Conservation (phyloP, 768 basidiomycete species). For the Hebeloma cylindrosporum region DNA sequence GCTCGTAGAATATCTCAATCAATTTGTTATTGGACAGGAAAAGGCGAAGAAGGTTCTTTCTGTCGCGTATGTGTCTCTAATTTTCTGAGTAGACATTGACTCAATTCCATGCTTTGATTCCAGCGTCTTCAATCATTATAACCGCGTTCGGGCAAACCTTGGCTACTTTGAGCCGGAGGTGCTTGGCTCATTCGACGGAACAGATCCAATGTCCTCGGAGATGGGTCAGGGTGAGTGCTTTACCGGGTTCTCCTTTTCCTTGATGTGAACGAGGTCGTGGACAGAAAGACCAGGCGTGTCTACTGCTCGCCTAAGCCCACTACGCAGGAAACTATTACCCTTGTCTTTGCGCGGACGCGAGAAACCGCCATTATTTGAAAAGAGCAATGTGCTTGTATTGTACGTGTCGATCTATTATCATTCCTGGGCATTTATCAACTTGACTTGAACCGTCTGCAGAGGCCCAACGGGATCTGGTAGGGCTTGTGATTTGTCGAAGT, state of each 20-base stretch:
- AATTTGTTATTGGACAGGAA: slow-evolving; percentile 91
- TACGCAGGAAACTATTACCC: slow-evolving; percentile 40
- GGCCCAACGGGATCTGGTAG: slow-evolving; percentile 86
- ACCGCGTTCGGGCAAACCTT: slow-evolving; percentile 76
- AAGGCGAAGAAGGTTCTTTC: slow-evolving; percentile 91
- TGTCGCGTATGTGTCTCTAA: slow-evolving; percentile 71
- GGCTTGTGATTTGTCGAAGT: slow-evolving; percentile 10
- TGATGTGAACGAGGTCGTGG: too few species aligned
- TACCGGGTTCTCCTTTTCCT: slow-evolving; percentile 32
- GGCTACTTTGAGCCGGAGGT: slow-evolving; percentile 44
- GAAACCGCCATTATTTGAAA: slow-evolving; percentile 71
- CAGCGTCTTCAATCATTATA: slow-evolving; percentile 95
- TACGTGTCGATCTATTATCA: slow-evolving; percentile 34
- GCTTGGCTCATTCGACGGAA: slow-evolving; percentile 10
- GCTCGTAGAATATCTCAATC: slow-evolving; percentile 84
- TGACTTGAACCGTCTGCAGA: slow-evolving; percentile 33
- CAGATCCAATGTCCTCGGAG: background rate
- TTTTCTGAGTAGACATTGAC: background rate
- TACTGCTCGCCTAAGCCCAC: slow-evolving; percentile 63
- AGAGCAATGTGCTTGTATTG: slow-evolving; percentile 95
- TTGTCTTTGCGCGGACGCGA: slow-evolving; percentile 43
- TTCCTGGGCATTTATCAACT: background rate
- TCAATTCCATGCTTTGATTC: slow-evolving; percentile 1
- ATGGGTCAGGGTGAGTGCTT: background rate
- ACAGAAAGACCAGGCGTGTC: too few species aligned